Evolutionary conservation across 2,329 filamentous ascomycete genomes (phyloP), one percentile per base, ranked within the genome.

Genomic region (Hypocreales sp.): DNA sequence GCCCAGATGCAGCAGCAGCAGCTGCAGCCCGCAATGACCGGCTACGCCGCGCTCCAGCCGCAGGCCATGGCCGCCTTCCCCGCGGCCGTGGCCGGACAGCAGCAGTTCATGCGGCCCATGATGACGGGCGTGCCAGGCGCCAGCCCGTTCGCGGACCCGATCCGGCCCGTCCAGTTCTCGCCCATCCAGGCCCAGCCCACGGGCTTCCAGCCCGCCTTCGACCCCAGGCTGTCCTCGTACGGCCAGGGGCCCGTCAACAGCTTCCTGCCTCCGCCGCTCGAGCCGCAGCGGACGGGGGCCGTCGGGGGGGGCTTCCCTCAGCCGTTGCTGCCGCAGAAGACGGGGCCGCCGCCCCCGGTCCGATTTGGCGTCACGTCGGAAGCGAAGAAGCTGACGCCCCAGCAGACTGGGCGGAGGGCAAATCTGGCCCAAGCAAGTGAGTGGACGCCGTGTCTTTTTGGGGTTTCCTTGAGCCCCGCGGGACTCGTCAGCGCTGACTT

Each of bases 391-490:
- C 57, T 95, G 41, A 65, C 70, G 34, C 74, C 86, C 17, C 90
- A 95, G 58, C 68, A 83, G 16, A 98, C 90, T 6, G 90, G 90
- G 37, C 65, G 79, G 42, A 74, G 80, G 60, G 90, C 90, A 31
- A 94, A 95, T 51, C 65, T 98, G 40, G 67, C 80, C 28, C 81
- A 92, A 72, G 90, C 90, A 46, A 98, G 87, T 95, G 76, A 79
- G 87, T 86, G 18, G n/a, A n/a, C n/a, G n/a, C n/a, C n/a, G n/a
- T n/a, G n/a, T n/a, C n/a, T n/a, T n/a, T n/a, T 9, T 21, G 5
- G 4, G 4, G 6, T 9, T 26, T 8, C 10, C 4, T 15, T 4
- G 8, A 9, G 7, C n/a, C n/a, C n/a, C n/a, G n/a, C n/a, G n/a
- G n/a, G n/a, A n/a, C n/a, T n/a, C n/a, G n/a, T n/a, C n/a, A 10